These are phyloP conservation scores for Saxophila tyrrhenica DNA, from an alignment of 495 filamentous ascomycete species.

Conservation along the genomic window DNA sequence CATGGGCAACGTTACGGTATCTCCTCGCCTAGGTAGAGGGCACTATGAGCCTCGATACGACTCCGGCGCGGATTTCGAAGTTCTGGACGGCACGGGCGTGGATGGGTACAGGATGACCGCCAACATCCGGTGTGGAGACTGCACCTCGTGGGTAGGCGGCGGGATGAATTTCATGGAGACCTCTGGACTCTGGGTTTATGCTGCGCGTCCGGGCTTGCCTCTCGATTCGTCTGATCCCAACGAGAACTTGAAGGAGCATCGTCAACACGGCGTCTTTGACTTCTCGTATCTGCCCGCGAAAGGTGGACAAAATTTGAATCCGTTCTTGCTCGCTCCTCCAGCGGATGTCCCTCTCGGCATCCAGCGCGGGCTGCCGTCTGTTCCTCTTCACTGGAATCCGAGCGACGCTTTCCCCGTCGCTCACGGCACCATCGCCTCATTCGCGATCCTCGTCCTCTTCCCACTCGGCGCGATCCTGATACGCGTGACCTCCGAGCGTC, in stretches of 20 bases:
- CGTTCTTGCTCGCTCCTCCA: not conserved
- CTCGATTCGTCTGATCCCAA: conserved; percentile 41
- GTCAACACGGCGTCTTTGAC: conserved; percentile 37
- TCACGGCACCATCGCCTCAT: conserved; percentile 18
- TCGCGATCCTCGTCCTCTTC: conserved; percentile 23
- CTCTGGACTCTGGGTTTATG: conserved; percentile 53
- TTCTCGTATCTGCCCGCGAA: conserved; percentile 47
- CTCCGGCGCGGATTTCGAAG: conserved; percentile 20
- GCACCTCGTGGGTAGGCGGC: conserved; percentile 43
- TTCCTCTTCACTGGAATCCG: not conserved
- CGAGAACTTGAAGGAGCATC: conserved; percentile 48
- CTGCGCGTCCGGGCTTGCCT: conserved; percentile 45
- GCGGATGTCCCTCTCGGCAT: not conserved
- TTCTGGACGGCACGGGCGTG: conserved; percentile 29
- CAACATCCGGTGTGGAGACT: conserved; percentile 37
- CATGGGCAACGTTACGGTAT: conserved; percentile 30
- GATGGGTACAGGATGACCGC: conserved; percentile 28
- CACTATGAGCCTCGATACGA: conserved; percentile 22
- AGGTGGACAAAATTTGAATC: conserved; percentile 26
- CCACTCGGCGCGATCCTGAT: conserved; percentile 24
- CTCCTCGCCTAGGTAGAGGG: conserved; percentile 23
- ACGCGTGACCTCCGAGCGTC: conserved; percentile 9
- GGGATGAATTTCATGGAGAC: conserved; percentile 33
- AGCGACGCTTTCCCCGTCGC: conserved; percentile 4
- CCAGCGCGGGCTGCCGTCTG: not conserved